Evolutionary conservation across 2,329 filamentous ascomycete genomes (phyloP).

Genomic region (Sarocladium brachiariae): DNA sequence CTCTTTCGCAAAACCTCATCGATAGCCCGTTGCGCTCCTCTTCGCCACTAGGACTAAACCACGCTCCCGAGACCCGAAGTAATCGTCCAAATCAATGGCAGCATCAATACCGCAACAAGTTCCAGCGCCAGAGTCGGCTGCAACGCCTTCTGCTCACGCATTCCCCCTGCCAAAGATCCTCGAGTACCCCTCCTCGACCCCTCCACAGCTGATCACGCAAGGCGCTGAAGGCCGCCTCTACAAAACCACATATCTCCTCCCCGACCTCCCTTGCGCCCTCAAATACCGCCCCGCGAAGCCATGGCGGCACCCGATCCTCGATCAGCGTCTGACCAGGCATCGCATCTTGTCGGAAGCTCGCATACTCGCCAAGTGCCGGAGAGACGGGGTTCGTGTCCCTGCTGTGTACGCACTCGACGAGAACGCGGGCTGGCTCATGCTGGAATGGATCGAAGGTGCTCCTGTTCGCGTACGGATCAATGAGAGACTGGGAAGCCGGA

Average conservation of each 20-base stretch:
- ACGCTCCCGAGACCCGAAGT: too few relatives aligned
- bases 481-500: constrained; percentile 52
- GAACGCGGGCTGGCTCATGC: constrained; percentile 63
- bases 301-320: constrained; percentile 86
- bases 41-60: neutral
- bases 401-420: constrained; percentile 66
- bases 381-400: constrained; percentile 76
- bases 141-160: constrained; percentile 16
- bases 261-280: constrained; percentile 64
- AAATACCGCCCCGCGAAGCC: constrained; percentile 89
- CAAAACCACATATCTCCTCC: constrained; percentile 70
- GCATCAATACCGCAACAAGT: constrained; percentile 1
- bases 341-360: constrained; percentile 85
- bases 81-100: too few relatives aligned
- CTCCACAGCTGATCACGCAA: constrained; percentile 72
- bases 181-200: constrained; percentile 49
- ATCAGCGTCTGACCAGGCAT: constrained; percentile 77
- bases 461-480: constrained; percentile 67
- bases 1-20: constrained; percentile 5
- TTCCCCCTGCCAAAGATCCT: constrained; percentile 59
- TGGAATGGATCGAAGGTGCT: constrained; percentile 76
- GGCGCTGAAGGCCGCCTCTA: constrained; percentile 95
- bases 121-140: neutral
- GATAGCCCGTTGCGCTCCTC: too few relatives aligned
- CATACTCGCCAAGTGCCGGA: constrained; percentile 69